Conservation (phyloP, 164 flowering plant genomes). For the Nymphaea thermarum region DNA sequence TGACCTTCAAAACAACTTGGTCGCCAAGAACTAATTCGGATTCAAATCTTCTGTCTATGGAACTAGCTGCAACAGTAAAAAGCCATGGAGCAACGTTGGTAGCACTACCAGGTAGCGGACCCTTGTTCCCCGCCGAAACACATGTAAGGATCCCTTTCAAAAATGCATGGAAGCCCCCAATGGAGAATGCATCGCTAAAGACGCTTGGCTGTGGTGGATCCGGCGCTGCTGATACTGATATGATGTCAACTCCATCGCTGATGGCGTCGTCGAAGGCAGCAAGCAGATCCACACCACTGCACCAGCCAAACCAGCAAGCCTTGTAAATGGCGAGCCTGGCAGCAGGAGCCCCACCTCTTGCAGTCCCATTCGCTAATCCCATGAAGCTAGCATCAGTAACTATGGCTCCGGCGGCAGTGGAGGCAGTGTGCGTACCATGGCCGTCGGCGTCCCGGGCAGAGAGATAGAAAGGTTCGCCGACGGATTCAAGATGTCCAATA, state of each 20-base stretch:
- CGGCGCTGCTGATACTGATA: conserved; percentile 36
- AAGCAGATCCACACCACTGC: conserved; percentile 32
- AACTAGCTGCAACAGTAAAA: conserved; percentile 34
- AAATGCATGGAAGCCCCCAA: conserved; percentile 46
- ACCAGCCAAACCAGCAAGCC: conserved; percentile 28
- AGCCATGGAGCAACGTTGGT: conserved; percentile 37
- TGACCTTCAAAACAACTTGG: not conserved
- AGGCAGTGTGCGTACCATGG: conserved; percentile 37
- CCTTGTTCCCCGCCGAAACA: conserved; percentile 36
- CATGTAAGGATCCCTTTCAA: conserved; percentile 29
- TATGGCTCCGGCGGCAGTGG: conserved; percentile 33
- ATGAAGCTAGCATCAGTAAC: conserved; percentile 24
- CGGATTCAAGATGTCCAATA: conserved; percentile 7
- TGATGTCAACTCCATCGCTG: conserved; percentile 40
- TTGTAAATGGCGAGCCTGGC: conserved; percentile 53
- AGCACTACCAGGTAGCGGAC: conserved; percentile 10
- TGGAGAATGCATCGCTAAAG: conserved; percentile 21
- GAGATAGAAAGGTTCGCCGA: conserved; percentile 7
- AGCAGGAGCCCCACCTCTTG: conserved; percentile 43
- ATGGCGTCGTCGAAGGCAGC: conserved; percentile 43
- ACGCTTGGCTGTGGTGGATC: conserved; percentile 13
- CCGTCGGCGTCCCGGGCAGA: conserved; percentile 19
- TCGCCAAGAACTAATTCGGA: conserved; percentile 21
- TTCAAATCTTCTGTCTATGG: conserved; percentile 23
- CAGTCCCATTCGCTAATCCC: conserved; percentile 37